A percentile compares a stretch with the other conserved stretches of the same genome.
Conservation (phyloP, 768 basidiomycete genomes). For the Cantharellus anzutake region DNA sequence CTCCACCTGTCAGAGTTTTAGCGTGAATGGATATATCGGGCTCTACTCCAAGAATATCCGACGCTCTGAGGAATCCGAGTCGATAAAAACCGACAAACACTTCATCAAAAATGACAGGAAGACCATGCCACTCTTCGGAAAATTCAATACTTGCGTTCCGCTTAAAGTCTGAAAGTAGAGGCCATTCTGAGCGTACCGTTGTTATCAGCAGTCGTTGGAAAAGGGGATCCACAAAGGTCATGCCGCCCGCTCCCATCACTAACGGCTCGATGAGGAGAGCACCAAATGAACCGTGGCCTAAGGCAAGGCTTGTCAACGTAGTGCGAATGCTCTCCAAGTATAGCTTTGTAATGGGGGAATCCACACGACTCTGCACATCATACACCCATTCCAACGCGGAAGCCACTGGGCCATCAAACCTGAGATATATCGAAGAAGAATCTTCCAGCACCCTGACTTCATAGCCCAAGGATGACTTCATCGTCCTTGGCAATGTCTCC, state of each 20-base stretch:
- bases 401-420: constrained; percentile 12
- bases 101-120: constrained; percentile 91
- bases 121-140: constrained; percentile 30
- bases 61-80: constrained; percentile 48
- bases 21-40: constrained; percentile 89
- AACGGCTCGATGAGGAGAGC: constrained; percentile 82
- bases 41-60: constrained; percentile 42
- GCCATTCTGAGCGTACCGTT: constrained; percentile 32
- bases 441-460: neutral
- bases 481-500: neutral
- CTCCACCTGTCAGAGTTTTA: constrained; percentile 85
- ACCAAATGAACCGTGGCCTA: constrained; percentile 20
- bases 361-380: constrained; percentile 41
- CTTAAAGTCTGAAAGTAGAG: neutral
- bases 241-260: constrained; percentile 88
- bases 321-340: constrained; percentile 43
- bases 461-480: neutral
- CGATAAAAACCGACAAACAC: constrained; percentile 90
- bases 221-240: constrained; percentile 93
- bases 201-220: constrained; percentile 84
- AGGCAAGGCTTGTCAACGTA: constrained; percentile 29
- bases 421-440: neutral
- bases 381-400: constrained; percentile 44
- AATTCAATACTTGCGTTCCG: no score
- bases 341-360: constrained; percentile 36